Conservation (phyloP, 148 eudicot species). For the Hydrangea macrophylla region DNA sequence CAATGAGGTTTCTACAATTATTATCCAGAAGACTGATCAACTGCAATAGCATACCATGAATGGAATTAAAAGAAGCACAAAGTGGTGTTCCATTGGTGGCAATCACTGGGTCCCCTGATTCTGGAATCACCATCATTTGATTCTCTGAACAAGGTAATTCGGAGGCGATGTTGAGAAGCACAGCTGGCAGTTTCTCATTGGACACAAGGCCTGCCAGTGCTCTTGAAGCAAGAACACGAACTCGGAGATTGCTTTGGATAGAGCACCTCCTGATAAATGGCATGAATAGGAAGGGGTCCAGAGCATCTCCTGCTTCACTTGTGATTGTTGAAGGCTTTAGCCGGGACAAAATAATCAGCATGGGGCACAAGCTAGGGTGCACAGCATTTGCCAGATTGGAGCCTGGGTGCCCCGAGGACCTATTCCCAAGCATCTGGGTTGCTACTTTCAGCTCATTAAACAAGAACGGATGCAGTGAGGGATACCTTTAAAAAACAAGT, state of each 20-base stretch:
- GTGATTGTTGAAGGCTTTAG: slow-evolving; percentile 90
- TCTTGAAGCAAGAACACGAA: slow-evolving; percentile 89
- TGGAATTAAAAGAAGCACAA: slow-evolving; percentile 50
- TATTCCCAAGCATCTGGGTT: slow-evolving; percentile 56
- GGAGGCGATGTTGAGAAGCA: slow-evolving; percentile 64
- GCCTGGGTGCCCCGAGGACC: slow-evolving; percentile 36
- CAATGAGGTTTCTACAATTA: slow-evolving; percentile 73
- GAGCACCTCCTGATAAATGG: slow-evolving; percentile 84
- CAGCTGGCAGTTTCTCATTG: slow-evolving; percentile 74
- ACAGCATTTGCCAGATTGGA: slow-evolving; percentile 64
- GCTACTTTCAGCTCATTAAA: slow-evolving; percentile 66
- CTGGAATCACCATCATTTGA: slow-evolving; percentile 19
- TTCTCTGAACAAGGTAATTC: slow-evolving; percentile 46
- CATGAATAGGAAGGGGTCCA: slow-evolving; percentile 89
- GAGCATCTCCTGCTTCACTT: slow-evolving; percentile 73
- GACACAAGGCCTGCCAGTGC: slow-evolving; percentile 81
- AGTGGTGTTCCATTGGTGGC: slow-evolving; percentile 6
- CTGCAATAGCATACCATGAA: slow-evolving; percentile 86
- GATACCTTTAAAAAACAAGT: slow-evolving; percentile 59
- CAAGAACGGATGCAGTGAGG: slow-evolving; percentile 77
- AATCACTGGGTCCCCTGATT: slow-evolving; percentile 2
- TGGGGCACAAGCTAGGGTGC: slow-evolving; percentile 94
- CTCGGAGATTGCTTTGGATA: slow-evolving; percentile 71
- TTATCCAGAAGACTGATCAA: slow-evolving; percentile 66
- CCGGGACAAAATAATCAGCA: slow-evolving; percentile 81